Evolutionary conservation across 495 filamentous ascomycete genomes (phyloP), one percentile per base, ranked within the genome.

Genomic region (Aspergillus biplanus): DNA sequence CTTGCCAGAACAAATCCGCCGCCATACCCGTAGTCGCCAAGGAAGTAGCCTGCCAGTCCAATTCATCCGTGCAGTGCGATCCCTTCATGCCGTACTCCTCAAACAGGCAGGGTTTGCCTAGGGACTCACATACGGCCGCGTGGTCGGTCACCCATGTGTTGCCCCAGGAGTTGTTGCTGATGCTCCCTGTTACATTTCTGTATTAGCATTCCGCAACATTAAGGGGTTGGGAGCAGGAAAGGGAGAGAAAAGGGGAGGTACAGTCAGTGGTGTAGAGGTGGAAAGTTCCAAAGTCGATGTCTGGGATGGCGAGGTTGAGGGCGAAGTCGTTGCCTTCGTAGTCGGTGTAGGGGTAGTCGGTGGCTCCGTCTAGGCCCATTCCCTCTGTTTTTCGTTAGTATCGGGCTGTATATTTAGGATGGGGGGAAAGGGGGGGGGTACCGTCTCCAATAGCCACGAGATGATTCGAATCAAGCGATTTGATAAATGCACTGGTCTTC

Each of bases 1-100:
- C 85, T 70, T 91, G 88, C 89, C 89, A 91, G 73, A 83, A 89
- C 69, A 87, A 73, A 71, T 90, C 85, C 1, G 71, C 85, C 0
- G 78, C 80, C 18, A 90, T 50, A 32, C 76, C 78, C 57, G 83
- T 83, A 4, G 82, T 78, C 33, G 77, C 66, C 5, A 87, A 67
- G 0, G 78, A 74, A 2, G 86, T 79, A 34, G 76, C 67, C 73
- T 90, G 89, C 89, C 87, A 91, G 33, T 77, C 75, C 11, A 74
- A 71, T 67, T 86, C 73, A 5, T 86, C 75, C 63, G 39, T 71
- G 70, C 67, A 82, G 54, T 71, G 80, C 58, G 73, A 64, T 37
- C 64, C 77, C 5, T 73, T 78, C 37, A 81, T 67, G 61, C 87
- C 87, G 65, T 91, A 91, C 69, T 91, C 89, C 62, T 91, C 89